Evolutionary conservation across 1,284 basidiomycete species (phyloP).

Genomic region (Albatrellus sp.): DNA sequence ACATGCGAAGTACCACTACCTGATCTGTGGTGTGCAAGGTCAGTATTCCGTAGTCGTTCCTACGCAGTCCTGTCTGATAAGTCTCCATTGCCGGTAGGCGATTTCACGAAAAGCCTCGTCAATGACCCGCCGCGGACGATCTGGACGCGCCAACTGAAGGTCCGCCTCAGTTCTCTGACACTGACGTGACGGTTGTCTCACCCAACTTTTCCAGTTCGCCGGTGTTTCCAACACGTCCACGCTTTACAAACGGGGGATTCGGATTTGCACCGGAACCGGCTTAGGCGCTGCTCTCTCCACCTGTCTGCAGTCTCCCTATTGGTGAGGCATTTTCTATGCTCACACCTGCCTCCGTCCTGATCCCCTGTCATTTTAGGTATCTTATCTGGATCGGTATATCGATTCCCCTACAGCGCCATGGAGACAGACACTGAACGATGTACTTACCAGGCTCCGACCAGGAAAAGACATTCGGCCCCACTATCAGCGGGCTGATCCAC

Average conservation of each 20-base stretch:
- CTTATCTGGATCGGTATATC: constrained; percentile 65
- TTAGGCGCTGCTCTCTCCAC: constrained; percentile 67
- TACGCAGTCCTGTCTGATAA: background rate
- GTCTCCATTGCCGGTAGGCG: constrained; percentile 25
- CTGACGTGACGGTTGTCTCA: background rate
- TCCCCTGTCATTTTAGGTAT: constrained; percentile 31
- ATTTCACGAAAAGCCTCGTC: constrained; percentile 62
- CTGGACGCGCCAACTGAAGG: constrained; percentile 69
- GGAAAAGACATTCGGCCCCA: constrained; percentile 68
- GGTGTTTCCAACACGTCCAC: constrained; percentile 70
- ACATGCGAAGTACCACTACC: constrained; percentile 60
- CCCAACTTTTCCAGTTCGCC: constrained; percentile 37
- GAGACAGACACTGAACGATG: background rate
- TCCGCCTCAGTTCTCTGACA: constrained; percentile 12
- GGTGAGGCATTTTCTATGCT: constrained; percentile 28
- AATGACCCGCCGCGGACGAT: constrained; percentile 51
- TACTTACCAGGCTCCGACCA: constrained; percentile 46
- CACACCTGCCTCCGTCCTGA: constrained; percentile 3
- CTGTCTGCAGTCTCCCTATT: constrained; percentile 56
- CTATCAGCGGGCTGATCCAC: constrained; percentile 57
- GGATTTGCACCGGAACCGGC: constrained; percentile 69
- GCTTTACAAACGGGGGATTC: constrained; percentile 63
- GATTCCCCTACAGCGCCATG: background rate
- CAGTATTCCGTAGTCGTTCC: constrained; percentile 2
- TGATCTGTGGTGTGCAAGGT: constrained; percentile 71